Evolutionary conservation across 2,329 filamentous ascomycete species (phyloP).

Genomic region (Exophiala sp.): DNA sequence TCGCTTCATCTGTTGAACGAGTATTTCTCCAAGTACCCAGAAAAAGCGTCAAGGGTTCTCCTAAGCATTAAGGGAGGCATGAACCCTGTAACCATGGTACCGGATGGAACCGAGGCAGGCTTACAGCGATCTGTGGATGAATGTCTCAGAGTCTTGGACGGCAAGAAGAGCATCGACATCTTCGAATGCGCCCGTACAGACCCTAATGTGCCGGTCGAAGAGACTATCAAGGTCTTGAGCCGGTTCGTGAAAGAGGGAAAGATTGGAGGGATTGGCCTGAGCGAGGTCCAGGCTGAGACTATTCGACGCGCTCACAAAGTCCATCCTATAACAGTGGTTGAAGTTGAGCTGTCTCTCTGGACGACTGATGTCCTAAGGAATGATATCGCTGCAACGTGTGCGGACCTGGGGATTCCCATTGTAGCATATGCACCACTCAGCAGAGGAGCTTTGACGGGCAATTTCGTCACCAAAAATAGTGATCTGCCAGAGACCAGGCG

Average conservation of each 20-base stretch:
- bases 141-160: constrained; percentile 49
- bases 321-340: constrained; percentile 50
- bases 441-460: constrained; percentile 52
- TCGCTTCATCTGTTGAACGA: constrained; percentile 56
- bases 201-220: constrained; percentile 47
- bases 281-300: constrained; percentile 42
- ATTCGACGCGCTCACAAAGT: constrained; percentile 37
- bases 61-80: constrained; percentile 60
- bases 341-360: constrained; percentile 60
- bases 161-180: constrained; percentile 52
- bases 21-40: constrained; percentile 62
- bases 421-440: constrained; percentile 59
- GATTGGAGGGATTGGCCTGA: constrained; percentile 42
- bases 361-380: constrained; percentile 56
- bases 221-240: constrained; percentile 38
- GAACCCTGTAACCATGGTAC: constrained; percentile 34
- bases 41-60: constrained; percentile 60
- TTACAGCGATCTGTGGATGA: constrained; percentile 58
- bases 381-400: constrained; percentile 54
- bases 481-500: constrained; percentile 46
- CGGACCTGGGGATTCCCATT: constrained; percentile 55
- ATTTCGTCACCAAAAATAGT: constrained; percentile 39
- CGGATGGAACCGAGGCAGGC: constrained; percentile 53
- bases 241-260: constrained; percentile 38
- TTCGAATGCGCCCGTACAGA: constrained; percentile 60